Evolutionary conservation across 768 basidiomycete genomes (phyloP), one percentile per base, ranked within the genome.

Genomic region (Hydnum rufescens): DNA sequence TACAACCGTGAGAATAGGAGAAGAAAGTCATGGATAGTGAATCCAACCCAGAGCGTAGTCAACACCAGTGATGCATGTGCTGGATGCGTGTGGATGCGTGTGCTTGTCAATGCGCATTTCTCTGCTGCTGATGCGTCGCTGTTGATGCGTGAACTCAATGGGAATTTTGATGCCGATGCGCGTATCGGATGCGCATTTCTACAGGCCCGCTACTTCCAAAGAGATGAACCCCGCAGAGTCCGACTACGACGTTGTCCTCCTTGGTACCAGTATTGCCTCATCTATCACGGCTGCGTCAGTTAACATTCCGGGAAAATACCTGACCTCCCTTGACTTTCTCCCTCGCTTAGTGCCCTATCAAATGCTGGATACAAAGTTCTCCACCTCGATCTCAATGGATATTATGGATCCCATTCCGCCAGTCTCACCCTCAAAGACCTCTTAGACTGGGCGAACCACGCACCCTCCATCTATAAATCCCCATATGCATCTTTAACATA

Each of bases 241-340:
- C n/a, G n/a, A n/a, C 29, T 71, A 70, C 58, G 70, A 71, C 54
- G 64, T 65, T 5, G 61, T 68, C 19, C 60, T 71, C 16, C 53
- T 70, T 22, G 69, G 69, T n/a, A 70, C 69, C 16, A 66, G 66
- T 2, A 56, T 96, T 3, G 72, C 80, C 32, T 80, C 92, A 61
- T 88, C 88, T 6, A 86, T 96, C 32, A 65, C 74, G 49, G 86
- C 90, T 58, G 87, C 90, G 88, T 93, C 67, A 75, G 86, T 66
- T 31, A n/a, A 31, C 46, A 32, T 50, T 47, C 44, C 49, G 51
- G 47, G 49, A 32, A 31, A 44, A 22, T 34, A 16, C 46, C 31
- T 39, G 31, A 51, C 52, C 28, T 19, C 51, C 34, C 42, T 50
- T 55, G 44, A 16, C 25, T 13, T 47, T 25, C 8, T 13, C 54